Base-by-base conservation (phyloP, 257 asterid genomes). In the Cinchona pubescens region DNA sequence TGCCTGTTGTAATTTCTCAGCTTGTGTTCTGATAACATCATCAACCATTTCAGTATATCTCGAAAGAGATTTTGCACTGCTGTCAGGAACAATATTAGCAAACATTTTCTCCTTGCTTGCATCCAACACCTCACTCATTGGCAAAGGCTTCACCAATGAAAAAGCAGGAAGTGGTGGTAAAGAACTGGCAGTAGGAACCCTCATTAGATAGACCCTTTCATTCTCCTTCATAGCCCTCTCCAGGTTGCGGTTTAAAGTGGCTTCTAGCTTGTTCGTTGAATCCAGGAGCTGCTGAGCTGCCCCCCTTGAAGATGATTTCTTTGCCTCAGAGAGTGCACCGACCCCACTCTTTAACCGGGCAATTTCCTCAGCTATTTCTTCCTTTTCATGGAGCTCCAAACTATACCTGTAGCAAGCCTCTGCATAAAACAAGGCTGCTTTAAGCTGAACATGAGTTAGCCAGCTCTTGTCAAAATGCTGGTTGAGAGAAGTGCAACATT, bases 11-110 rank as follows among this genome's bases (percentile, higher is more conserved):
- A 95, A 86, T 76, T 90, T 92, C 90, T 95, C 99, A 77, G 99
- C 98, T 82, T 92, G 99, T 60, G 89, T 85, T 87, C 99, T 87
- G 62, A 87, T 92, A 81, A 95, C 77, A 64, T 90, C 92, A 86
- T 95, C 99, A 76, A 95, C 96, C 97, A 92, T 90, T 83, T 92
- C 96, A 0, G 99, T 95, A 85, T 95, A 95, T 85, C 96, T 92
- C 35, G 99, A 95, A 73, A 95, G 94, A 73, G 96, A 88, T 83
- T 95, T 95, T 38, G 99, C 99, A 82, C 96, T 88, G 84, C 72
- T 92, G 74, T 95, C 97, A 75, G 99, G 99, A 73, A 95, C 95
- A 84, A 95, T 96, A 84, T 90, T 90, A 7, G 98, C 90, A 83
- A 94, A 94, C 97, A 94, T 88, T 80, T 89, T 92, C 64, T 83